These are phyloP conservation scores for Zymoseptoria brevis DNA, from an alignment of 2,329 filamentous ascomycete genomes.

Conservation along the genomic window DNA sequence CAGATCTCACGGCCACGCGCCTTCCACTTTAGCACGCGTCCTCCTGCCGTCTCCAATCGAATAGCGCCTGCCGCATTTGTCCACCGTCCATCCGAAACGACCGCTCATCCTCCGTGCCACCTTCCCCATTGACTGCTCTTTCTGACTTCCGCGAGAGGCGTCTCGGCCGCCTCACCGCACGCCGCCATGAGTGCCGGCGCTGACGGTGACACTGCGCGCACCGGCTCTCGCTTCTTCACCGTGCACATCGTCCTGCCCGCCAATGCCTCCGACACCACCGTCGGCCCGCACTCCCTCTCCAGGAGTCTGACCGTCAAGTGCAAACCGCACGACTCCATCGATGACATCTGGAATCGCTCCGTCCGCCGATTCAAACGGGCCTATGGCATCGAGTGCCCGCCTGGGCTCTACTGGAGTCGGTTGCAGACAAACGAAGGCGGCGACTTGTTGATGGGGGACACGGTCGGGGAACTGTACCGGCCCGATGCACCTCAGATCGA, in stretches of 20 bases:
- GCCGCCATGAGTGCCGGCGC: neutral
- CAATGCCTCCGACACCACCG: neutral
- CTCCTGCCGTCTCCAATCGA: neutral
- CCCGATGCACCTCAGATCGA: neutral
- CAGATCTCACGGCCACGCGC: neutral
- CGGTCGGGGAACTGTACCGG: neutral
- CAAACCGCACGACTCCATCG: conserved; percentile 1
- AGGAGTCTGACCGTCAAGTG: conserved; percentile 1
- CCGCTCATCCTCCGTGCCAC: neutral
- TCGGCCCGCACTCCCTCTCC: neutral
- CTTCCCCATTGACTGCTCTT: neutral
- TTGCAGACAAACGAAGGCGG: conserved; percentile 2
- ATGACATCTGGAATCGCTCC: conserved; percentile 1
- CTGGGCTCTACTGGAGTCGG: conserved; percentile 4
- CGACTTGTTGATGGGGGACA: conserved; percentile 1
- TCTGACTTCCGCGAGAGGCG: neutral
- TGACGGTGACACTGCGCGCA: neutral
- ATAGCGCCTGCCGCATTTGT: neutral
- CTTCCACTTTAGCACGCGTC: neutral
- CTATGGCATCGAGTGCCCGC: conserved; percentile 1
- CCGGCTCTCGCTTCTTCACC: neutral
- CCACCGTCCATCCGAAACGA: neutral
- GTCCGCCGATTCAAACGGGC: neutral
- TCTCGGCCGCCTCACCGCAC: neutral
- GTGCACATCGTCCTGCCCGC: conserved; percentile 3